A percentile compares a stretch with the other conserved stretches of the same genome.
phyloP scores from a whole-genome alignment of 73 alveolate species.

The Stentor coeruleus region DNA sequence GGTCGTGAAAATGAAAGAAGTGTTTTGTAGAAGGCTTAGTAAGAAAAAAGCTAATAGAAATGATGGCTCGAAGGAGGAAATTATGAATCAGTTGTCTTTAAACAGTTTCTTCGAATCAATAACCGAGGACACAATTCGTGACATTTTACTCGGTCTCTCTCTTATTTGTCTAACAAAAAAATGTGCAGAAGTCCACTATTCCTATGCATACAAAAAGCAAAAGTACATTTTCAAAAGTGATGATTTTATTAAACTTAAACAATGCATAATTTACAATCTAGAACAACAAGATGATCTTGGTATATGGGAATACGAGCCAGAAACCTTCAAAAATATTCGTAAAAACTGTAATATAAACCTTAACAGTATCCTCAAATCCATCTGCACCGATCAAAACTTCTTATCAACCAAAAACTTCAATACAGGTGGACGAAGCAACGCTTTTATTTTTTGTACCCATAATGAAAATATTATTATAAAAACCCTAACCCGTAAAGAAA shows the following conservation, averaged over 20 bases:
- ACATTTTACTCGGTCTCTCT: not conserved
- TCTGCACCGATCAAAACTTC: not conserved
- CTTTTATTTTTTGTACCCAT: not conserved
- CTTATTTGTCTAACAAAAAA: not conserved
- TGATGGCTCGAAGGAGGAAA: not conserved
- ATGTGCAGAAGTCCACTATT: not conserved
- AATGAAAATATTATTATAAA: not conserved
- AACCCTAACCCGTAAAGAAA: conserved; percentile 2
- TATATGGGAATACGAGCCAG: not conserved
- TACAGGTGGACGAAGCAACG: conserved; percentile 11
- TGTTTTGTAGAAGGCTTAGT: not conserved
- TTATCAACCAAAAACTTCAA: not conserved
- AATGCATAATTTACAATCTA: too few relatives aligned
- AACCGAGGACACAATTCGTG: not conserved
- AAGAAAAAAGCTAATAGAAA: not conserved
- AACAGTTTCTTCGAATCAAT: not conserved
- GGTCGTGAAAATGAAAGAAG: too few relatives aligned
- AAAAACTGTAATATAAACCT: not conserved
- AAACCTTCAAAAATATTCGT: not conserved
- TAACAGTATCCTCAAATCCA: not conserved
- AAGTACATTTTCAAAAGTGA: not conserved
- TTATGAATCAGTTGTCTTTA: not conserved
- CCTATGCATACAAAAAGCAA: not conserved
- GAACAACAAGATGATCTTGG: not conserved
- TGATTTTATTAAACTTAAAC: not conserved